Conservation (phyloP, 2,329 filamentous ascomycete genomes). For the Pseudocercospora eumusae region DNA sequence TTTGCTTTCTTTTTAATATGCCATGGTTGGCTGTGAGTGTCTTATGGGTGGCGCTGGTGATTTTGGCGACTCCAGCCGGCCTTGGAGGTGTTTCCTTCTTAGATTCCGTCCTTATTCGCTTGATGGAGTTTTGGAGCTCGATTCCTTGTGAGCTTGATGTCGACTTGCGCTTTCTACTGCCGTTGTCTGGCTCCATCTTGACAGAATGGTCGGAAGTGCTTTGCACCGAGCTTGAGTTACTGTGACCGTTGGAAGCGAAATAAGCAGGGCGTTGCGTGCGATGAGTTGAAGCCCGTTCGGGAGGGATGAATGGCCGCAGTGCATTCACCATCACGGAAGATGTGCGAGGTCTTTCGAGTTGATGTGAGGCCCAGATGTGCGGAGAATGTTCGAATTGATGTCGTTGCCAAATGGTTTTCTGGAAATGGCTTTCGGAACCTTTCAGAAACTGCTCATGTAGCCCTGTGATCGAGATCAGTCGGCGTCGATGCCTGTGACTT, state of each 20-base stretch:
- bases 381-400: background rate
- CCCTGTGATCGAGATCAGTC: background rate
- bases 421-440: background rate
- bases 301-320: background rate
- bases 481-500: background rate
- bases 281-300: background rate
- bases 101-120: background rate
- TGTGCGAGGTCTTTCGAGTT: background rate
- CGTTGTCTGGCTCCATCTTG: background rate
- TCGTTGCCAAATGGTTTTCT: background rate
- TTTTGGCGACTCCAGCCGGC: background rate
- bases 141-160: background rate
- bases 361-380: background rate
- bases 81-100: background rate
- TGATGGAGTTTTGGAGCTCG: background rate
- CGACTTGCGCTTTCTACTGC: slow-evolving; percentile 8
- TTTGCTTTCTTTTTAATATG: background rate
- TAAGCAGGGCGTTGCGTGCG: background rate
- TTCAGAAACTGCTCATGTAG: background rate
- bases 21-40: background rate
- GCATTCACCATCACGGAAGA: background rate
- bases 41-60: background rate
- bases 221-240: background rate
- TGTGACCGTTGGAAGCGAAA: background rate
- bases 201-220: background rate